phyloP scores from a whole-genome alignment of 768 basidiomycete genomes.

The Tylopilus sp. region DNA sequence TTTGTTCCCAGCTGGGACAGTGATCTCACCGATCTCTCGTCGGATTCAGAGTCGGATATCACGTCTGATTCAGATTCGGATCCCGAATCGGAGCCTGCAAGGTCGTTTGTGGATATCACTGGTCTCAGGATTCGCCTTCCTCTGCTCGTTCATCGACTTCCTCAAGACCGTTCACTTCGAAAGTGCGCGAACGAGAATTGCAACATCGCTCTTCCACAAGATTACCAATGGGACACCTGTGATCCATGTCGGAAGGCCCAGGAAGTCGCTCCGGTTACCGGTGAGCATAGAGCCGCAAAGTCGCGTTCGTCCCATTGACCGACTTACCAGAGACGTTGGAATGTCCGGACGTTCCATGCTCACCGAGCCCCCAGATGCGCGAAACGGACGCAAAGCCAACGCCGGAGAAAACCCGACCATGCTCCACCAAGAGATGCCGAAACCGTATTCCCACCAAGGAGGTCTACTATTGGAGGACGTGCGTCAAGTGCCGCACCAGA shows the following conservation, averaged over 20 bases:
- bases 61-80: not conserved
- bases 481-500: conserved; percentile 34
- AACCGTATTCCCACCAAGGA: conserved; percentile 34
- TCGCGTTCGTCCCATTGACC: conserved; percentile 17
- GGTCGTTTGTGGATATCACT: not conserved
- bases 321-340: conserved; percentile 2
- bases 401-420: no score
- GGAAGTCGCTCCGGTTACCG: conserved; percentile 26
- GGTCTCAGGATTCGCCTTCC: conserved; percentile 24
- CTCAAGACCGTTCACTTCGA: conserved; percentile 1
- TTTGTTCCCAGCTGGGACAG: conserved; percentile 21
- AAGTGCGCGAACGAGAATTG: conserved; percentile 38
- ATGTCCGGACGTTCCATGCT: not conserved
- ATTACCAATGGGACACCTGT: conserved; percentile 42
- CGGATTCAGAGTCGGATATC: conserved; percentile 9
- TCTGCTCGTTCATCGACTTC: conserved; percentile 14
- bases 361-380: conserved; percentile 1
- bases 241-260: conserved; percentile 38
- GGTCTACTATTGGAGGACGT: conserved; percentile 42
- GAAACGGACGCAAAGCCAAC: no score
- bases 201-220: conserved; percentile 29
- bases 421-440: conserved; percentile 33
- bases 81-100: not conserved
- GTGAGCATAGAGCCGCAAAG: not conserved
- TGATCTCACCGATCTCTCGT: conserved; percentile 22